A percentile compares a stretch with the other conserved stretches of the same genome.
Conservation (phyloP, 345 rosid species). For the Arabis alpina region DNA sequence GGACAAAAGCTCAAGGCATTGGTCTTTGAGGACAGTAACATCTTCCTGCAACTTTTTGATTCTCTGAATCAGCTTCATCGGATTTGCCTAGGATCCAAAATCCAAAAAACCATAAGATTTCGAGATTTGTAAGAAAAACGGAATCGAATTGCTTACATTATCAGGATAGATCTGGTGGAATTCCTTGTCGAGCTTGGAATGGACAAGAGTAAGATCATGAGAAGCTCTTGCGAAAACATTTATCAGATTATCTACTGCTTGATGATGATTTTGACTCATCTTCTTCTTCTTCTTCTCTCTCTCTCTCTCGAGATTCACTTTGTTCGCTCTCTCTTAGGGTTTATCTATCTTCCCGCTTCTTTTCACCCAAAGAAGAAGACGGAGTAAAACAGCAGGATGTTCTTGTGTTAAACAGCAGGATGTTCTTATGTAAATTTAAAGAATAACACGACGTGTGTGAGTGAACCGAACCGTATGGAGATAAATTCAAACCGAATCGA, state of each 20-base stretch:
- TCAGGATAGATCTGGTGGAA: conserved; percentile 80
- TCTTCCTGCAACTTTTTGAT: conserved; percentile 83
- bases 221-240: conserved; percentile 67
- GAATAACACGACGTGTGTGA: not conserved
- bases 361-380: not conserved
- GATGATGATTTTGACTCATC: conserved; percentile 53
- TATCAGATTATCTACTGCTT: conserved; percentile 53
- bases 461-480: not conserved
- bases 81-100: conserved; percentile 66
- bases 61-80: conserved; percentile 72
- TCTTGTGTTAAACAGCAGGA: not conserved
- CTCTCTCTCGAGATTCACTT: not conserved
- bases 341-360: conserved; percentile 39
- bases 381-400: not conserved
- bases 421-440: not conserved
- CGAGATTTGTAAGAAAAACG: not conserved
- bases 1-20: conserved; percentile 78
- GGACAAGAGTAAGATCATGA: conserved; percentile 68
- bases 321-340: conserved; percentile 16
- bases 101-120: not conserved
- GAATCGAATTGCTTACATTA: conserved; percentile 49
- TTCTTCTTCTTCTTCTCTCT: not conserved
- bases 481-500: not conserved
- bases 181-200: conserved; percentile 77
- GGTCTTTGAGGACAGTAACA: conserved; percentile 60